Evolutionary conservation across 2,329 filamentous ascomycete genomes (phyloP), one percentile per base, ranked within the genome.

Genomic region (Cytospora chrysosperma): DNA sequence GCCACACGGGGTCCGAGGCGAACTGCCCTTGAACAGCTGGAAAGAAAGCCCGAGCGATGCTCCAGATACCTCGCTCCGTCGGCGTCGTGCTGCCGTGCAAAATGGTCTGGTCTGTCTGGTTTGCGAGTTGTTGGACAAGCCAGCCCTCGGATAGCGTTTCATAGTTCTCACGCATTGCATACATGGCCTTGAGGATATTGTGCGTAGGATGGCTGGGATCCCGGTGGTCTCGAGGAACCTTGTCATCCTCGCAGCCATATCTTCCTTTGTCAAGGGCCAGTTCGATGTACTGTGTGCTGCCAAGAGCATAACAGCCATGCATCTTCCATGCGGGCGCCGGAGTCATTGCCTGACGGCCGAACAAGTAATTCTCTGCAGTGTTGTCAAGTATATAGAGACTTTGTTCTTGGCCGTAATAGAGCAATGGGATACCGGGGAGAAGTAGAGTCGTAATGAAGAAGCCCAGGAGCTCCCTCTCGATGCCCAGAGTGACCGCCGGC

Each of bases 321-420:
- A 81, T 78, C 68, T 85, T 83, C 86, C 86, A 88, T 2, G 85
- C 86, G 1, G 82, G 82, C 2, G 83, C 79, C 1, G 85, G 80
- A 7, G 82, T 82, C 81, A 88, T 87, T 0, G 86, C 76, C 70
- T 86, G 84, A 66, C 86, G 82, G 17, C 86, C 86, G 69, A 83
- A 88, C 32, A 88, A 80, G 68, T 88, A 88, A 69, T 88, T 87
- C 61, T 75, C 74, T 2, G 85, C 85, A 0, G 85, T 86, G 59
- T 81, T 86, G 69, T 88, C 86, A 1, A 88, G 74, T 0, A 85
- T 74, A 67, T 88, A 88, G 63, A 86, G 84, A 0, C 79, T 82
- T 71, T 88, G 86, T 69, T 88, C 86, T 69, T 88, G 85, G 26
- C 86, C 85, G 81, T 84, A 88, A 21, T 84, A 78, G 24, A 87